A percentile compares a stretch with the other conserved stretches of the same genome.
Evolutionary conservation across 108 stramenopile species (phyloP).

Genomic region (Skeletonema menzelii): DNA sequence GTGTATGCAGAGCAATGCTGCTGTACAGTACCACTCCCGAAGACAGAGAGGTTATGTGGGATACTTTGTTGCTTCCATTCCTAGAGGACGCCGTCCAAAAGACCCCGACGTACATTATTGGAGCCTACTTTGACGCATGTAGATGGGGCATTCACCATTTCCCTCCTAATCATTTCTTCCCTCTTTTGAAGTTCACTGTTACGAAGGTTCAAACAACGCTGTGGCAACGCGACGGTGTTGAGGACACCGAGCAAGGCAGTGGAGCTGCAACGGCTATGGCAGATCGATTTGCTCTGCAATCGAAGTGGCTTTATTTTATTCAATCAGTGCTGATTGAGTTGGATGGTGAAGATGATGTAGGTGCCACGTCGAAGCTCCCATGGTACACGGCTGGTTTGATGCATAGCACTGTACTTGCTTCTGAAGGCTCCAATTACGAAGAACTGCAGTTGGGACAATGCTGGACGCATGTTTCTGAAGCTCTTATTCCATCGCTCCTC

Average conservation of each 20-base stretch:
- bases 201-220: slow-evolving; percentile 65
- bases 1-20: slow-evolving; percentile 62
- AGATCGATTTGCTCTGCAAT: slow-evolving; percentile 74
- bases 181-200: slow-evolving; percentile 62
- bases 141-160: slow-evolving; percentile 76
- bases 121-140: slow-evolving; percentile 76
- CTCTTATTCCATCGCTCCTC: slow-evolving; percentile 62
- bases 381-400: slow-evolving; percentile 38
- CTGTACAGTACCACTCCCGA: slow-evolving; percentile 19
- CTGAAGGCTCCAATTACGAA: slow-evolving; percentile 4
- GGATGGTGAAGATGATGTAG: slow-evolving; percentile 52
- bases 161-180: slow-evolving; percentile 53
- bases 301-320: slow-evolving; percentile 84
- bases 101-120: slow-evolving; percentile 66
- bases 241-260: slow-evolving; percentile 26
- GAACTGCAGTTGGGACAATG: slow-evolving; percentile 45
- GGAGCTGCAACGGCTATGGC: slow-evolving; percentile 8
- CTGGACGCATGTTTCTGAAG: slow-evolving; percentile 66
- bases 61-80: slow-evolving; percentile 68
- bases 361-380: slow-evolving; percentile 22
- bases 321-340: slow-evolving; percentile 79
- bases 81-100: slow-evolving; percentile 76
- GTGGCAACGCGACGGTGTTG: slow-evolving; percentile 62
- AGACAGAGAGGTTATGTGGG: slow-evolving; percentile 53
- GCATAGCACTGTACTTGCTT: neutral